Evolutionary conservation across 2,329 filamentous ascomycete species (phyloP).

Genomic region (Colletotrichum theobromicola): DNA sequence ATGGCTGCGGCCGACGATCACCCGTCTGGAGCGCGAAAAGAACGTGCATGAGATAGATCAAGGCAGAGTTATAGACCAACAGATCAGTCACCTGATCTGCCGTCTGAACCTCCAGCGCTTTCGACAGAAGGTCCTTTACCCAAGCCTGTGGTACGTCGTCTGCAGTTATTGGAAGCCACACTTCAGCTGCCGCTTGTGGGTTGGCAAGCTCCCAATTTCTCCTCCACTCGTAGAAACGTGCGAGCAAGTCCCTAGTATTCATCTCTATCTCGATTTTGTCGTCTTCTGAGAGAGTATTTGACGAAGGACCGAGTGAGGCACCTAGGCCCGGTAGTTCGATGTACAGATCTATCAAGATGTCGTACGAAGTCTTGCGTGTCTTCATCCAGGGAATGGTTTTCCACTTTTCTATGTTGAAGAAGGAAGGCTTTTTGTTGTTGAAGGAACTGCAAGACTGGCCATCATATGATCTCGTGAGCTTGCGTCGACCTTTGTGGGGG

Average conservation of each 20-base stretch:
- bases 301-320: background rate
- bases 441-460: conserved; percentile 8
- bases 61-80: background rate
- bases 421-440: background rate
- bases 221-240: background rate
- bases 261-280: background rate
- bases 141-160: background rate
- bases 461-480: background rate
- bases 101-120: background rate
- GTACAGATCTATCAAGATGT: background rate
- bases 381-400: background rate
- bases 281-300: background rate
- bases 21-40: background rate
- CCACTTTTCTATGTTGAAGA: background rate
- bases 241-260: background rate
- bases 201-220: background rate
- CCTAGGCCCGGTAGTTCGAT: background rate
- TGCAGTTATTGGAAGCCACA: background rate
- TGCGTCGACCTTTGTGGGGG: background rate
- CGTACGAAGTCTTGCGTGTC: background rate
- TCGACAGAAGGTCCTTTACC: background rate
- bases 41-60: background rate
- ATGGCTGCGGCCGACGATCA: background rate
- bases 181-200: background rate
- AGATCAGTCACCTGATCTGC: background rate